Evolutionary conservation across 495 filamentous ascomycete species (phyloP), one percentile per base, ranked within the genome.

Genomic region (Podospora didyma): DNA sequence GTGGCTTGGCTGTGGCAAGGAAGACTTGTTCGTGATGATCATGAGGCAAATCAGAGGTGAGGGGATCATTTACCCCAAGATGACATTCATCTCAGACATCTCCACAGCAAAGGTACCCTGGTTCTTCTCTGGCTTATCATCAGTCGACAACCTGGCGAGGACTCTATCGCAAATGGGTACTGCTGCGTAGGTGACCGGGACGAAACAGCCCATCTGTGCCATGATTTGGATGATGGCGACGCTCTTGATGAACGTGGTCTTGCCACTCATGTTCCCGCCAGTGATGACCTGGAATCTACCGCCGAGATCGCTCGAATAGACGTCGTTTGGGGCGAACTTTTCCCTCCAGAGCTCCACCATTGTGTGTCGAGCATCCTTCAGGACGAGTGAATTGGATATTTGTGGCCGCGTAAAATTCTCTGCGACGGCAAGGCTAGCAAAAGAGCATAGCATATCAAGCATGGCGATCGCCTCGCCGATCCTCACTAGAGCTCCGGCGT

Each of bases 211-310:
- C 56, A 95, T 85, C 62, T 98, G 94, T 4, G 90, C 90, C 90
- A 98, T 94, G 48, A 98, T 81, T 24, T 86, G 81, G 68, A 93
- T 85, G 10, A 98, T 75, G 17, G 93, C 90, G 41, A 96, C 76
- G 7, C 85, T 87, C 56, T 90, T 86, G 65, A 97, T 96, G 73
- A 95, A 97, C 0, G 93, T 97, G 57, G 90, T 90, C 67, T 96
- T 97, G n/a, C 94, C 94, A 63, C 90, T 95, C 95, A 97, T 97
- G 69, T 98, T 98, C 70, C 90, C 94, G 41, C 94, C 94, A 6
- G 94, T 96, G 65, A 98, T 87, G 57, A 97, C 89, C 57, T 96
- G 90, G 69, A 97, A 92, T 7, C 93, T 84, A 31, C 79, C 81
- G 55, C 89, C 84, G 24, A 85, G 74, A 19, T 84, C 86, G 34